Conservation (phyloP, 345 rosid species). For the Arabis alpina region DNA sequence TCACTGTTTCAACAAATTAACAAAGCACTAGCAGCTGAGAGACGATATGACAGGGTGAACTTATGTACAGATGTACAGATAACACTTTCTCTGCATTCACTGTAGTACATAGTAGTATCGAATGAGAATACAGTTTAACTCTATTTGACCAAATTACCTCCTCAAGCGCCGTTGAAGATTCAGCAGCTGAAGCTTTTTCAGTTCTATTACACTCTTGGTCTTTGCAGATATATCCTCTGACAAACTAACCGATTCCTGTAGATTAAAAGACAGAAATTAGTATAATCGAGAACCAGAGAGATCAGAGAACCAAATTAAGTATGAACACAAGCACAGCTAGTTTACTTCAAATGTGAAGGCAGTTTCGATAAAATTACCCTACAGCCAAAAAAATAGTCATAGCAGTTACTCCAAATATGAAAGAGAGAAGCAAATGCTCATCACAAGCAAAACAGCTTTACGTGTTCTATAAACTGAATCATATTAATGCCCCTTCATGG, state of each 20-base stretch:
- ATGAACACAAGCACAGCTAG: slow-evolving; percentile 5
- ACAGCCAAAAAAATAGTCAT: slow-evolving; percentile 10
- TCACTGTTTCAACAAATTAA: slow-evolving; percentile 57
- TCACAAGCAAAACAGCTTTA: neutral
- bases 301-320: slow-evolving; percentile 4
- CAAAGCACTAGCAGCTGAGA: slow-evolving; percentile 19
- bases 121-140: slow-evolving; percentile 3
- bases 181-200: slow-evolving; percentile 86
- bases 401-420: slow-evolving; percentile 12
- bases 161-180: slow-evolving; percentile 79
- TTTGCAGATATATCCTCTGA: slow-evolving; percentile 87
- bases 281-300: neutral
- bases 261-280: neutral
- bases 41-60: neutral
- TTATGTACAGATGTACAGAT: neutral
- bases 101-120: neutral
- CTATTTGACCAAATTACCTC: slow-evolving; percentile 51
- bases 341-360: slow-evolving; percentile 1
- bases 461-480: slow-evolving; percentile 3
- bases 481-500: neutral
- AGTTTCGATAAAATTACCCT: neutral
- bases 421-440: slow-evolving; percentile 14
- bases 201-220: slow-evolving; percentile 88
- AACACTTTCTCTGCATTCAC: neutral
- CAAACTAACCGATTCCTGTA: slow-evolving; percentile 75